Conservation (phyloP, 2,329 filamentous ascomycete species). For the Hypomyces perniciosus region DNA sequence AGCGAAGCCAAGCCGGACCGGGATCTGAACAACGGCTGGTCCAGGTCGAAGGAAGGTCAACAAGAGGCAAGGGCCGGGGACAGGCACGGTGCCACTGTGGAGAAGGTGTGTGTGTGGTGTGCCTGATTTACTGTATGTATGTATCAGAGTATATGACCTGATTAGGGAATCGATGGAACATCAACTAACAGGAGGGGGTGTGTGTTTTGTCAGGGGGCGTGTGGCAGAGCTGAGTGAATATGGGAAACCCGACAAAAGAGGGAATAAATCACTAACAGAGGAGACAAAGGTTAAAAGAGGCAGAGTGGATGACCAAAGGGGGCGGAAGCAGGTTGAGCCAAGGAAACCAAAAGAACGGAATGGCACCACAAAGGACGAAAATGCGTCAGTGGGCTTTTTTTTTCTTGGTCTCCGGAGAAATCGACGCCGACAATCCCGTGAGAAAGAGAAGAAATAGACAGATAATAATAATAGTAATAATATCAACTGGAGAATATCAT, state of each 20-base stretch:
- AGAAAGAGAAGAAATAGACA: neutral
- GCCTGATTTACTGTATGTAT: conserved; percentile 13
- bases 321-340: neutral
- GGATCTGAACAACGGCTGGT: conserved; percentile 8
- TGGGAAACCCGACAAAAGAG: neutral
- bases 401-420: neutral
- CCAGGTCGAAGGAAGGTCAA: conserved; percentile 7
- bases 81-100: conserved; percentile 17
- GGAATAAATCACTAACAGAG: neutral
- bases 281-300: neutral
- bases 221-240: neutral
- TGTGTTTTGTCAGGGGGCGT: conserved; percentile 9
- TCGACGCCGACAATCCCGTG: neutral
- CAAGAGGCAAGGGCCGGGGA: conserved; percentile 15
- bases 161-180: conserved; percentile 17
- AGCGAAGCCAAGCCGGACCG: conserved; percentile 4
- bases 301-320: neutral
- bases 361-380: neutral
- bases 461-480: too few relatives aligned
- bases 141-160: conserved; percentile 19
- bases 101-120: conserved; percentile 12
- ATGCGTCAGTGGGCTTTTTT: neutral
- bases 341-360: neutral
- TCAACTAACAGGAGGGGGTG: conserved; percentile 12
- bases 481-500: too few relatives aligned